Evolutionary conservation across 2,329 filamentous ascomycete genomes (phyloP).

Genomic region (Endoconidiophora polonica): DNA sequence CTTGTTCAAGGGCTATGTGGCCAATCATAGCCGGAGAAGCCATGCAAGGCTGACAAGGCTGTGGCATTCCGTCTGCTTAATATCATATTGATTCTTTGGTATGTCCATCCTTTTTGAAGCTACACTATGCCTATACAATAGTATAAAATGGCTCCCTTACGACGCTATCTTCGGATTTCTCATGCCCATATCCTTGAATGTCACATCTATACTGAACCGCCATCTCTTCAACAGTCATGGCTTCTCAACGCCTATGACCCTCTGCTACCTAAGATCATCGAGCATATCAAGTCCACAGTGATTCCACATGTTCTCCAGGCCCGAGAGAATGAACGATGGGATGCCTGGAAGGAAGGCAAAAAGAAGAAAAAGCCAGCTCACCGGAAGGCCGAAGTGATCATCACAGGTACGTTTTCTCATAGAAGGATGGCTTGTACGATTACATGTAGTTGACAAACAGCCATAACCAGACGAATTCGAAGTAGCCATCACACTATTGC

Average conservation of each 20-base stretch:
- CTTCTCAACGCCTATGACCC: conserved; percentile 62
- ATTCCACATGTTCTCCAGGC: conserved; percentile 85
- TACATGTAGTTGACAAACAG: neutral
- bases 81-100: neutral
- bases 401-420: conserved; percentile 42
- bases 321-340: conserved; percentile 38
- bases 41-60: conserved; percentile 11
- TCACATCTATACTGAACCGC: conserved; percentile 88
- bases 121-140: neutral
- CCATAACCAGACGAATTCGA: conserved; percentile 67
- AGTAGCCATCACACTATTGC: conserved; percentile 82
- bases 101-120: neutral
- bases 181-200: conserved; percentile 93
- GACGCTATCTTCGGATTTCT: conserved; percentile 79
- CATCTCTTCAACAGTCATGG: conserved; percentile 66
- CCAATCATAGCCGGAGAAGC: conserved; percentile 3
- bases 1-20: neutral
- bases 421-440: neutral
- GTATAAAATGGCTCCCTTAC: conserved; percentile 60
- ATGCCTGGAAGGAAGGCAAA: conserved; percentile 13
- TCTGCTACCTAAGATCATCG: conserved; percentile 66
- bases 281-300: conserved; percentile 69
- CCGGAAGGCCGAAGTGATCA: conserved; percentile 59
- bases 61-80: neutral
- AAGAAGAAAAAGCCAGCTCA: conserved; percentile 58